Evolutionary conservation across 176 grass and related monocot species (phyloP), one percentile per base, ranked within the genome.

Genomic region (Oryza officinalis): DNA sequence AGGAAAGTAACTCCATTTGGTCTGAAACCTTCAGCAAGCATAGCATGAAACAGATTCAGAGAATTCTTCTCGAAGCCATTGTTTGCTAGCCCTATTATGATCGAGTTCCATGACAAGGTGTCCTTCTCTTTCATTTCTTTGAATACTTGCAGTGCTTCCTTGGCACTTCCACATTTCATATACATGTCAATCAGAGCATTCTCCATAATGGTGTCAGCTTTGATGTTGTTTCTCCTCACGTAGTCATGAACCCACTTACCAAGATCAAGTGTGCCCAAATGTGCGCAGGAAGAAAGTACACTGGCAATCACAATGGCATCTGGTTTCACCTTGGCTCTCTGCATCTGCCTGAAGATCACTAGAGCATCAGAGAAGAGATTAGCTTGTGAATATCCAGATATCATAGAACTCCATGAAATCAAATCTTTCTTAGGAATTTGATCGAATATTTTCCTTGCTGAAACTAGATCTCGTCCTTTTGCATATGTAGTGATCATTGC

Each of bases 331-430:
- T 85, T 83, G 66, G 73, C 43, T 60, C 83, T 87, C 78, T 89
- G 87, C 87, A 89, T 94, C 69, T 83, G 63, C 64, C 81, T 63
- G 71, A 89, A 94, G 37, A 87, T 54, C 9, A 61, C 44, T 27
- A 87, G 41, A 41, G 87, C 81, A 27, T 89, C 84, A 70, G 92
- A 85, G 65, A 91, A 94, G 35, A n/a, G 50, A 67, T 77, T 85
- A 20, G 68, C 68, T 46, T 87, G 77, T 2, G 84, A 94, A 74
- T 89, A 94, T 47, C 81, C 81, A 1, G 81, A 85, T 67, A 88
- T 80, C 49, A 94, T 92, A 49, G 89, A 92, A 69, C 82, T 89
- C 87, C 87, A 92, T 50, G 89, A 86, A 67, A 92, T 87, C 81
- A 92, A 72, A 87, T 94, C 78, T 63, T 84, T 89, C 43, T 64